phyloP scores from a whole-genome alignment of 83 land plant species.

The Thuja plicata region DNA sequence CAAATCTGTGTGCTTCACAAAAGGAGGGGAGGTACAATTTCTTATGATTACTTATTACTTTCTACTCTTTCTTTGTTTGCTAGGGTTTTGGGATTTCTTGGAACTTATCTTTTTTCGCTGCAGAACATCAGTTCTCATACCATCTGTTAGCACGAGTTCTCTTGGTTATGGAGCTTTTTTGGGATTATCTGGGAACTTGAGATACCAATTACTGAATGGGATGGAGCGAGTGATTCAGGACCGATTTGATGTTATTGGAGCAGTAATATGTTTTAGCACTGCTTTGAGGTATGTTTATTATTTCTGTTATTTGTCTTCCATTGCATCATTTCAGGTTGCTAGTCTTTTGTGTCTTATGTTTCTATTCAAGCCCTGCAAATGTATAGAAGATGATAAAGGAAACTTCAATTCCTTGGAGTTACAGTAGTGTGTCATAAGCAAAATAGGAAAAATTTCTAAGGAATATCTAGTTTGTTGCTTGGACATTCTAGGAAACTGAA shows the following conservation, averaged over 20 bases:
- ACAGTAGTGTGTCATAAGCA: background rate
- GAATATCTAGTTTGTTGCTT: background rate
- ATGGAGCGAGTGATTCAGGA: constrained; percentile 67
- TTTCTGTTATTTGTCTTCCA: background rate
- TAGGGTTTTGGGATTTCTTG: constrained; percentile 1
- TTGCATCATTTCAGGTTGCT: constrained; percentile 7
- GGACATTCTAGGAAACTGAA: background rate
- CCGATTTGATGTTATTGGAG: constrained; percentile 80
- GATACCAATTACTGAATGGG: constrained; percentile 85
- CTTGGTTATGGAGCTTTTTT: constrained; percentile 90
- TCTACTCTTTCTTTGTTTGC: background rate
- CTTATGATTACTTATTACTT: background rate
- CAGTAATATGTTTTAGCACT: constrained; percentile 64
- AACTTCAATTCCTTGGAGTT: background rate
- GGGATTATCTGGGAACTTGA: constrained; percentile 78
- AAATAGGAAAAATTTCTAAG: background rate
- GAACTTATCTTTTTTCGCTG: background rate
- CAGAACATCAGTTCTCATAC: constrained; percentile 70
- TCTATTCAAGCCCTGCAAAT: background rate
- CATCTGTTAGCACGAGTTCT: constrained; percentile 68
- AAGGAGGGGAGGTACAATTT: constrained; percentile 51
- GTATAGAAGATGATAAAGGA: background rate
- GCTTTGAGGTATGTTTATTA: constrained; percentile 56
- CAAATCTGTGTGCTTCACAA: constrained; percentile 47
- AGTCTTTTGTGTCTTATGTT: background rate